Evolutionary conservation across 257 asterid genomes (phyloP), one percentile per base, ranked within the genome.

Genomic region (Nicotiana undulata): DNA sequence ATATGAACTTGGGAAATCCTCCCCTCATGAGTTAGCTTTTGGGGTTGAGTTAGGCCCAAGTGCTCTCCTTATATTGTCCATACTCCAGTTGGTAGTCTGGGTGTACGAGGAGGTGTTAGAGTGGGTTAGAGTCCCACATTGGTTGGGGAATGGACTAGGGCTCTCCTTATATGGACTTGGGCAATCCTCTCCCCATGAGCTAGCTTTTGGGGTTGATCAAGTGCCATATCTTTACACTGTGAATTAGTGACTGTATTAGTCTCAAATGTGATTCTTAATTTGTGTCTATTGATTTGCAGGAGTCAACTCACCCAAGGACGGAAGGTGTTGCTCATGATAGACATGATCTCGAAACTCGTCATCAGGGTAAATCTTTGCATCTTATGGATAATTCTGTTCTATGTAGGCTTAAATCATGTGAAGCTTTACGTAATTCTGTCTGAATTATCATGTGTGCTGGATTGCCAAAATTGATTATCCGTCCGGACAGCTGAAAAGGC

Each of bases 281-380:
- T 46, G 77, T 68, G 11, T 68, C 78, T 22, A 24, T 46, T 72
- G 49, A 24, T 72, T 79, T 86, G 70, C 82, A 95, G 99, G 99
- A 87, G 89, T 84, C 97, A 95, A 85, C 91, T 95, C 85, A 92
- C 97, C 5, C 99, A 91, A 85, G 99, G 99, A 60, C 93, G 96
- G 63, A 95, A 91, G 92, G 97, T 95, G 92, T 88, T 95, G 89
- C 89, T 85, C 82, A 91, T 95, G 68, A 75, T 95, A 31, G 99
- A 95, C 89, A 93, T 92, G 96, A 89, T 95, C 81, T 86, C 90
- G 52, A 92, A 93, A 83, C 98, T 95, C 81, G 94, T 91, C 76
- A 81, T 80, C 61, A 87, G 93, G 91, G 99, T 95, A 89, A 89
- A 37, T 15, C 49, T 46, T 72, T 72, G 78, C 7, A 72, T 49